A percentile compares a stretch with the other conserved stretches of the same genome.
Conservation (phyloP, 1,284 basidiomycete genomes). For the Sporisorium sorghi region DNA sequence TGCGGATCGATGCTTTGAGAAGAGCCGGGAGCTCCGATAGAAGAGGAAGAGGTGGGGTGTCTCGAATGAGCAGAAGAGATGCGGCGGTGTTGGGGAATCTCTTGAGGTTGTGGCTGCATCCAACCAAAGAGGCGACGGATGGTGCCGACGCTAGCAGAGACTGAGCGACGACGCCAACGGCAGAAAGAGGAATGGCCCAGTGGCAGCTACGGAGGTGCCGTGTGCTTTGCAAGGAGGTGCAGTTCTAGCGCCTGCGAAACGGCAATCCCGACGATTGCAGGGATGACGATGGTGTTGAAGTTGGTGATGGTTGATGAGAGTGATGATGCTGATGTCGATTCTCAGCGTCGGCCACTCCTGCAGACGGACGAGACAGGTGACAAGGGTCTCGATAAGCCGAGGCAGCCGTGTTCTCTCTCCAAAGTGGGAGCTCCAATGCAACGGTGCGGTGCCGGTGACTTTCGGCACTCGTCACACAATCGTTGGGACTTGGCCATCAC, state of each 20-base stretch:
- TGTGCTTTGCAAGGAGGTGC: neutral
- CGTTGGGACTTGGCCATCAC: constrained; percentile 8
- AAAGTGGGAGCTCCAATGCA: neutral
- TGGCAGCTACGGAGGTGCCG: constrained; percentile 1
- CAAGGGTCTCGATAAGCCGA: constrained; percentile 15
- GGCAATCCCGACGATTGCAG: no score
- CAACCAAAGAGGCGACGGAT: constrained; percentile 20
- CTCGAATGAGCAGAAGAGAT: constrained; percentile 19
- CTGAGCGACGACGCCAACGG: constrained; percentile 29
- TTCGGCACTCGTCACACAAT: constrained; percentile 3
- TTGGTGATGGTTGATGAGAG: constrained; percentile 1
- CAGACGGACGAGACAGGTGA: neutral
- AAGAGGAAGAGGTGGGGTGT: constrained; percentile 25
- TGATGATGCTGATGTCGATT: constrained; percentile 1
- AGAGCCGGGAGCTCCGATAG: constrained; percentile 18
- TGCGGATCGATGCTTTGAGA: constrained; percentile 20
- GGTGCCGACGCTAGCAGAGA: constrained; percentile 20
- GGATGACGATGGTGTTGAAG: neutral
- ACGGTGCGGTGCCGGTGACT: constrained; percentile 3
- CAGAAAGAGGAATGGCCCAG: neutral
- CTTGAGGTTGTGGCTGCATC: constrained; percentile 36
- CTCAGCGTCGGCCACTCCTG: neutral
- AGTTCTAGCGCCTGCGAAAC: no score
- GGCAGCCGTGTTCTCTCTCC: neutral
- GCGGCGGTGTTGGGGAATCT: constrained; percentile 17